Base-by-base conservation (phyloP, 768 basidiomycete genomes). In the Leccinum obscurum region DNA sequence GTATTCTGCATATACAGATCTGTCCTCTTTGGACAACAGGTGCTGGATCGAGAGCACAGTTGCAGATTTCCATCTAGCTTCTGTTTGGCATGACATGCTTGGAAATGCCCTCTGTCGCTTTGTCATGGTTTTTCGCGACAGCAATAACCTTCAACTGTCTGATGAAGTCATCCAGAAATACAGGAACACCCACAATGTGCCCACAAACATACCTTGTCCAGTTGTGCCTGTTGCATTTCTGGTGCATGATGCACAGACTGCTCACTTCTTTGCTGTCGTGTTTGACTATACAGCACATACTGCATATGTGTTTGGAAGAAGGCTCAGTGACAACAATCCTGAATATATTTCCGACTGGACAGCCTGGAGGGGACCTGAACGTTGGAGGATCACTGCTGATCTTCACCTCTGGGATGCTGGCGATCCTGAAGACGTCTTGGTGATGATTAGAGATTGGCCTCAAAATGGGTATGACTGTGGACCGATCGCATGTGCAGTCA, bases 401-500 rank as follows among this genome's bases (percentile, higher is more conserved):
- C 57, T 62, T 24, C 53, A 62, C 14, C 2, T 8, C 1, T 62
- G 61, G 57, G 10, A 54, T 28, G 30, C 30, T 6, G 48, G 32
- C 4, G 28, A 58, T 35, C 2, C 37, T 3, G 41, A 52, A 1
- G 6, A 3, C 3, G 41, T 60, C 17, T 1, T 22, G 0, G 39
- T 60, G 3, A 2, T 35, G 2, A 10, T 5, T 1, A 35, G 26
- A 15, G 58, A 62, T 10, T 59, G 59, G 59, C 24, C 3, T 5
- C 59, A 60, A 28, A 60, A 60, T 60, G 59, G 59, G 2, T 60
- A 60, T 22, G 51, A 60, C 35, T 60, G 55, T 52, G 55, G 59
- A n/a, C 59, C 59, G 1, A 60, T 52, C 14, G 10, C 41, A 3
- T 52, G 50, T 37, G 22, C 50, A 3, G 4, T 60, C 1, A 46